Conservation (phyloP, 768 basidiomycete genomes). For the Boletus speciosus region DNA sequence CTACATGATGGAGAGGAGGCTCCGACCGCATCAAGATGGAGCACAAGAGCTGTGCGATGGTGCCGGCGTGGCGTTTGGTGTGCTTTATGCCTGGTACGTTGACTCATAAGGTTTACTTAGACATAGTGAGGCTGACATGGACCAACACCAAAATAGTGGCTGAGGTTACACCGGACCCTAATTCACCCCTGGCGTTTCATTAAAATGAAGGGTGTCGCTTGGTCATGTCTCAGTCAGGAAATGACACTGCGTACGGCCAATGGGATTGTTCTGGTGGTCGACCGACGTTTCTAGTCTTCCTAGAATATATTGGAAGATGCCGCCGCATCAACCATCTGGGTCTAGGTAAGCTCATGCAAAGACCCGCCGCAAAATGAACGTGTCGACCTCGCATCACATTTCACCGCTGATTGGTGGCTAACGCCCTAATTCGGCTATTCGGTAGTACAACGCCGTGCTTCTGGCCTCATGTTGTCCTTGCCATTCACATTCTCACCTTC, state of each 20-base stretch:
- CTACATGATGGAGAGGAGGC: not conserved
- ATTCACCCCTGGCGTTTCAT: constrained; percentile 15
- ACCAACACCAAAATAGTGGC: constrained; percentile 16
- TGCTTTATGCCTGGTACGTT: constrained; percentile 16
- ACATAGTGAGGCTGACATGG: constrained; percentile 20
- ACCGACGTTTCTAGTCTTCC: constrained; percentile 11
- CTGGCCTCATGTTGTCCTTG: constrained; percentile 29
- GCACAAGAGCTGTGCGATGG: constrained; percentile 14
- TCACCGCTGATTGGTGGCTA: constrained; percentile 11
- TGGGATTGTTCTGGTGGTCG: constrained; percentile 4
- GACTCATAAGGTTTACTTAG: constrained; percentile 1
- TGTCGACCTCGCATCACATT: constrained; percentile 16
- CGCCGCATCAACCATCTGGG: constrained; percentile 6
- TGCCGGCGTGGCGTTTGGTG: constrained; percentile 14
- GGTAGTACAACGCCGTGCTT: constrained; percentile 20
- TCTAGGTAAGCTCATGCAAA: constrained; percentile 12
- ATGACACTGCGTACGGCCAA: constrained; percentile 10
- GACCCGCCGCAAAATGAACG: constrained; percentile 14
- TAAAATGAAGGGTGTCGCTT: constrained; percentile 18
- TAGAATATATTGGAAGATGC: constrained; percentile 7
- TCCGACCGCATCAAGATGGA: constrained; percentile 5
- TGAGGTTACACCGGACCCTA: constrained; percentile 22
- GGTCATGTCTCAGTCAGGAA: constrained; percentile 9
- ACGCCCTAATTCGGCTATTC: constrained; percentile 15
- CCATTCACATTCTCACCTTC: constrained; percentile 22